Percentiles rank a stretch among this genome's conserved stretches.
Conservation (phyloP, 1,284 basidiomycete species). For the Melampsora larici-populina region DNA sequence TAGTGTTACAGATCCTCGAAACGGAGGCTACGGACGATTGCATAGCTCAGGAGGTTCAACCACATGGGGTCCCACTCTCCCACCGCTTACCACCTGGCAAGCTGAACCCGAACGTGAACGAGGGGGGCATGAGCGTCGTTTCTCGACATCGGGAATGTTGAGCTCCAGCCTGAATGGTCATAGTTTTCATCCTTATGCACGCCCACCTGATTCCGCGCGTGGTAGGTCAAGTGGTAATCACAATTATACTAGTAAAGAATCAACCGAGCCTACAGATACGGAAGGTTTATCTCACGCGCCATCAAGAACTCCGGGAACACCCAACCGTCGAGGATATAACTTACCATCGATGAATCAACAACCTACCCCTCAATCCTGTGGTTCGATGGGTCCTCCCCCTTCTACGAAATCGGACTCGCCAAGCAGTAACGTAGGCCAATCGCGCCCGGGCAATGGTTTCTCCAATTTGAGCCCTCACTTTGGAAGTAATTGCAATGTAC, state of each 20-base stretch:
- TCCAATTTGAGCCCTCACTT: background rate
- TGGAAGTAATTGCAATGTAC: background rate
- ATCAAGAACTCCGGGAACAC: slow-evolving; percentile 28
- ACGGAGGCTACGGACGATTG: background rate
- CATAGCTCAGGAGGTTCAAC: slow-evolving; percentile 3
- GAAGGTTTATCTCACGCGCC: slow-evolving; percentile 23
- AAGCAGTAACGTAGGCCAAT: background rate
- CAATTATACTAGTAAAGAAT: slow-evolving; percentile 20
- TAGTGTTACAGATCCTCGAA: slow-evolving; percentile 3
- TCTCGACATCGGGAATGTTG: background rate
- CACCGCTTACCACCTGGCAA: slow-evolving; percentile 22
- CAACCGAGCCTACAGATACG: background rate
- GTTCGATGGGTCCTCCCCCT: background rate
- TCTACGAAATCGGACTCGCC: background rate
- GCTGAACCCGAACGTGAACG: slow-evolving; percentile 21
- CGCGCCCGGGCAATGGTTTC: background rate
- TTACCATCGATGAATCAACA: slow-evolving; percentile 13
- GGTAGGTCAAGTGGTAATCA: too few species aligned
- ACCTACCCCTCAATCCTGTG: background rate
- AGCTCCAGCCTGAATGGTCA: slow-evolving; percentile 8
- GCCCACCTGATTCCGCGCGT: background rate
- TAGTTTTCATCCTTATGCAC: slow-evolving; percentile 38
- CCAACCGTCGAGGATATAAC: slow-evolving; percentile 4
- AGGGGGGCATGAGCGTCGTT: slow-evolving; percentile 2
- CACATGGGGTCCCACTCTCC: slow-evolving; percentile 5